Percentiles rank a stretch among this genome's conserved stretches.
Evolutionary conservation across 2,329 filamentous ascomycete species (phyloP).

Genomic region (Blastomyces silverae): DNA sequence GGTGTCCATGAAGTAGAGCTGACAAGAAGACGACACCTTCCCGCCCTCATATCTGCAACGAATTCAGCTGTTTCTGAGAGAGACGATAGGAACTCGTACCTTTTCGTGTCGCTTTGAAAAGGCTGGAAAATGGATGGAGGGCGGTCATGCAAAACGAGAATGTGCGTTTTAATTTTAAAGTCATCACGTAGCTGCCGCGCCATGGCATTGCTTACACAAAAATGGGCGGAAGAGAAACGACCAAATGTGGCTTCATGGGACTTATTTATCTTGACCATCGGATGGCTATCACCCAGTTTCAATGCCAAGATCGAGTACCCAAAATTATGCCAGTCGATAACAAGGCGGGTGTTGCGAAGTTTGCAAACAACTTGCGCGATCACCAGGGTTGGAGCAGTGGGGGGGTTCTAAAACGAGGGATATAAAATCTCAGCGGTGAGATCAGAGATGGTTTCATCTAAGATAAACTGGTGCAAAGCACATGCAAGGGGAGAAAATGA

Average conservation of each 20-base stretch:
- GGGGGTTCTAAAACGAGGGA: slow-evolving; percentile 62
- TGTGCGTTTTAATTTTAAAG: slow-evolving; percentile 58
- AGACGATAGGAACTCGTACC: slow-evolving; percentile 55
- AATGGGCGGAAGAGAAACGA: slow-evolving; percentile 62
- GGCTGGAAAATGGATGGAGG: slow-evolving; percentile 78
- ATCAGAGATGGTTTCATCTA: not conserved
- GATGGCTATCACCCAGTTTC: slow-evolving; percentile 57
- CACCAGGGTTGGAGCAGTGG: slow-evolving; percentile 83
- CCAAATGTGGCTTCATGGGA: slow-evolving; percentile 71
- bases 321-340: slow-evolving; percentile 99
- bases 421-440: slow-evolving; percentile 3
- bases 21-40: slow-evolving; percentile 63
- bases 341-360: slow-evolving; percentile 69
- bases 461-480: not conserved
- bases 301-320: slow-evolving; percentile 84
- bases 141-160: slow-evolving; percentile 75
- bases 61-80: slow-evolving; percentile 59
- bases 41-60: slow-evolving; percentile 53
- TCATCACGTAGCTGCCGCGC: slow-evolving; percentile 60
- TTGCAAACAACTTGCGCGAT: slow-evolving; percentile 66
- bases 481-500: not conserved
- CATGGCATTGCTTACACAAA: slow-evolving; percentile 91
- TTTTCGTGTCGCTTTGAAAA: slow-evolving; percentile 45
- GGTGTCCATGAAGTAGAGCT: slow-evolving; percentile 96
- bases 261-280: slow-evolving; percentile 68